Evolutionary conservation across 495 filamentous ascomycete genomes (phyloP), one percentile per base, ranked within the genome.

Genomic region (Xylaria intraflava): DNA sequence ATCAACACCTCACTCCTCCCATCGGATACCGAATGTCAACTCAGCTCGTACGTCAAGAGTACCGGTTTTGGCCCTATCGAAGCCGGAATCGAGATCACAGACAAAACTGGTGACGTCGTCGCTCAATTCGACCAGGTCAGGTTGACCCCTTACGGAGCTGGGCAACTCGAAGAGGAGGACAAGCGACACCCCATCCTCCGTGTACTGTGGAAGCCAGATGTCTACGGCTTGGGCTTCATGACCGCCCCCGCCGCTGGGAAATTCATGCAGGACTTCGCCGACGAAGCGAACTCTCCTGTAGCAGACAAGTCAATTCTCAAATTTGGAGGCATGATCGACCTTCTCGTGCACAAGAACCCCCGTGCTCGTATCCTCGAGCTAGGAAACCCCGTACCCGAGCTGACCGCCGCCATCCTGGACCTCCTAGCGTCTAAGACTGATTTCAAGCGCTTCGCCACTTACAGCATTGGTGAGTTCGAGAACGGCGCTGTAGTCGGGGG

Each of bases 301-400:
- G 1, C 41, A 7, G 39, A 42, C 41, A 2, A 11, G 20, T 5
- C 41, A 23, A 2, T 43, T 2, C 49, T 54, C 5, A 62, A 68
- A 35, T 51, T 70, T 0, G 60, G 53, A 14, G 63, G 63, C 19
- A 29, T 65, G 20, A 57, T 70, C 20, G 50, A 56, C 9, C 55
- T 59, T 11, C 60, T 76, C 0, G 68, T 57, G 0, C 67, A 75
- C 46, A 75, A 74, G 60, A 62, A 73, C 29, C 69, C 75, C 0
- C 43, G 58, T 1, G 50, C 70, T 2, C 71, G 64, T 40, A 68
- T 77, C 38, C 59, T 81, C 6, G 78, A 81, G 56, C 71, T 79
- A 23, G 76, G 75, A 2, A 50, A 50, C 23, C 1, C 24, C 6
- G 0, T 6, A 60, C 60, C 17, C 42, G 56, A 19, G 65, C 60